These are phyloP conservation scores for Hypoxylon crocopeplum DNA, from an alignment of 495 filamentous ascomycete genomes.

Conservation along the genomic window DNA sequence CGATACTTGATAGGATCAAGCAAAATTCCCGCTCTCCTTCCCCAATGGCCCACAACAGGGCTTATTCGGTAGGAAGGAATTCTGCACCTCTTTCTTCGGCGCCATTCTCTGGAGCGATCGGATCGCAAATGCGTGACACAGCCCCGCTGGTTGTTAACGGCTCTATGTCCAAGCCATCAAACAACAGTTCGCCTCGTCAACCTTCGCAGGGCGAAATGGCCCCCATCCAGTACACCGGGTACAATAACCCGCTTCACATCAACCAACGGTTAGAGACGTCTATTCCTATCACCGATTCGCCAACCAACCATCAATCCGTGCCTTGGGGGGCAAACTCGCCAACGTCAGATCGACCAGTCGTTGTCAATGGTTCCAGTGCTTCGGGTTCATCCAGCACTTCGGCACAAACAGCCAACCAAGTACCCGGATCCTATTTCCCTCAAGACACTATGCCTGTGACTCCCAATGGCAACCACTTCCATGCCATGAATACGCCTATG, in stretches of 20 bases:
- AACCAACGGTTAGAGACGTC: constrained; percentile 39
- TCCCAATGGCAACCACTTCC: constrained; percentile 17
- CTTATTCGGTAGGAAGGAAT: constrained; percentile 50
- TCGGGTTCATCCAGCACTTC: constrained; percentile 38
- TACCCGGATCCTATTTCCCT: constrained; percentile 23
- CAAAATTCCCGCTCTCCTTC: constrained; percentile 63
- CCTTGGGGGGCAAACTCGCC: constrained; percentile 36
- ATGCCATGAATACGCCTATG: constrained; percentile 15
- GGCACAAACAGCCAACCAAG: constrained; percentile 2
- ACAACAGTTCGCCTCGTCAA: constrained; percentile 32
- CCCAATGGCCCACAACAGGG: constrained; percentile 55
- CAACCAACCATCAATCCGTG: constrained; percentile 20
- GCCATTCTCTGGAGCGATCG: constrained; percentile 41
- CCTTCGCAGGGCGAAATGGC: constrained; percentile 36
- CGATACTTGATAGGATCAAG: constrained; percentile 58
- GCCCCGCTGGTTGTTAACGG: constrained; percentile 56
- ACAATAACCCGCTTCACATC: constrained; percentile 52
- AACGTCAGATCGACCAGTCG: constrained; percentile 49
- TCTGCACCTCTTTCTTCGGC: constrained; percentile 46
- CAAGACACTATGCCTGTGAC: constrained; percentile 17
- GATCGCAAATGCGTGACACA: constrained; percentile 41
- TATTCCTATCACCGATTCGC: constrained; percentile 29
- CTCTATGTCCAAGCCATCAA: constrained; percentile 41
- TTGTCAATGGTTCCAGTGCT: constrained; percentile 54
- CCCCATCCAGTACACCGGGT: constrained; percentile 34